Percentiles rank a stretch among this genome's conserved stretches.
Conservation (phyloP, 2,329 filamentous ascomycete genomes). For the Alternaria dauci region DNA sequence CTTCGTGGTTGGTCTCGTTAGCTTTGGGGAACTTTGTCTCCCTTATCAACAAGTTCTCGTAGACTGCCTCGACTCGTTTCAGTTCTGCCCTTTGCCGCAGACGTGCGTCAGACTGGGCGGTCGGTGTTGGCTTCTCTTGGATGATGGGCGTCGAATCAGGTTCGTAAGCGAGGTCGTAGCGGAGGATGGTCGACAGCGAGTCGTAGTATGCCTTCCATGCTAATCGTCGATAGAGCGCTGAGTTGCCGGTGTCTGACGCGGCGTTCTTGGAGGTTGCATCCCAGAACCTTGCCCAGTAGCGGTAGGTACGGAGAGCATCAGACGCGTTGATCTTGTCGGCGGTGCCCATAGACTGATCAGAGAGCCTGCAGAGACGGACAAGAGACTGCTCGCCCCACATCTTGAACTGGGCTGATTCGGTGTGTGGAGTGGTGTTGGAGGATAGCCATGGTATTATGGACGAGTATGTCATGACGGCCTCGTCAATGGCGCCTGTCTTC, state of each 20-base stretch:
- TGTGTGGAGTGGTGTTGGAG: conserved; percentile 62
- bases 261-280: conserved; percentile 35
- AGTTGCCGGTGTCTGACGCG: conserved; percentile 27
- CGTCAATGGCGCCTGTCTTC: conserved; percentile 52
- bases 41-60: conserved; percentile 78
- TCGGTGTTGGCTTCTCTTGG: conserved; percentile 35
- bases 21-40: conserved; percentile 87
- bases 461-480: conserved; percentile 73
- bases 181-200: conserved; percentile 78
- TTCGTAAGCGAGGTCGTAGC: conserved; percentile 67
- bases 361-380: conserved; percentile 76
- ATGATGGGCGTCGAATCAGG: conserved; percentile 52
- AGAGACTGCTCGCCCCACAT: conserved; percentile 83
- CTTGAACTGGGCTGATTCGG: conserved; percentile 64
- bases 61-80: conserved; percentile 78
- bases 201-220: conserved; percentile 90
- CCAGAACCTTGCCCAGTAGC: conserved; percentile 76
- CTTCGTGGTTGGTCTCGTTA: conserved; percentile 76
- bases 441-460: conserved; percentile 71
- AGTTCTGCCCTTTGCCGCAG: conserved; percentile 74
- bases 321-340: conserved; percentile 37
- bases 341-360: conserved; percentile 63
- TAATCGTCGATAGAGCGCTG: conserved; percentile 59
- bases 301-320: conserved; percentile 58
- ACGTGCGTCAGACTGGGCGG: conserved; percentile 38